Evolutionary conservation across 768 basidiomycete genomes (phyloP).

Genomic region (Psilocybe azurescens): DNA sequence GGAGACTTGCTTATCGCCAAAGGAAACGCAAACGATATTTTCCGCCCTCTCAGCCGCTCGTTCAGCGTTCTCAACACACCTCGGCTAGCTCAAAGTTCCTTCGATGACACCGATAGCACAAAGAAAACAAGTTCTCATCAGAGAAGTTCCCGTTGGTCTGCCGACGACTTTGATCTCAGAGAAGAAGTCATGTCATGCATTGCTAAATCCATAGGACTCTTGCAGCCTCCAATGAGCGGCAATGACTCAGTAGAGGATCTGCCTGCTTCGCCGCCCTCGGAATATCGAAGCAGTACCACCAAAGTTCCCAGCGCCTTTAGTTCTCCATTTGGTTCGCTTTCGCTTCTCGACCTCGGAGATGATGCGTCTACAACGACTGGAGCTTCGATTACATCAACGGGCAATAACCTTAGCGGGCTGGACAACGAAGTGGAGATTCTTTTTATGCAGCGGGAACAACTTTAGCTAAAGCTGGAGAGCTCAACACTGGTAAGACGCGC

Average conservation of each 20-base stretch:
- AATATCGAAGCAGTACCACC: constrained; percentile 38
- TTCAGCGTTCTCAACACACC: constrained; percentile 59
- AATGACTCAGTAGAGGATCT: constrained; percentile 70
- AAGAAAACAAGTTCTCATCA: constrained; percentile 16
- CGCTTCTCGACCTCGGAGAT: constrained; percentile 73
- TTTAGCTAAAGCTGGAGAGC: constrained; percentile 88
- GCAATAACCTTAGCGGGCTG: constrained; percentile 76
- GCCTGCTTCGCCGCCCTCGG: constrained; percentile 58
- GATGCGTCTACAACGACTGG: constrained; percentile 72
- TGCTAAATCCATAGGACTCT: constrained; percentile 93
- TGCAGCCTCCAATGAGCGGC: constrained; percentile 83
- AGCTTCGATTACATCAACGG: constrained; percentile 54
- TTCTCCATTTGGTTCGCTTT: constrained; percentile 77
- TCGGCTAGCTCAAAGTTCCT: constrained; percentile 36
- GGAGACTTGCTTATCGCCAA: constrained; percentile 76
- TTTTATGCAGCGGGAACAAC: constrained; percentile 89
- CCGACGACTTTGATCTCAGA: constrained; percentile 88
- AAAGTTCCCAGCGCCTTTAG: constrained; percentile 46
- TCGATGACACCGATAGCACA: constrained; percentile 32
- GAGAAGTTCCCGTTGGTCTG: constrained; percentile 35
- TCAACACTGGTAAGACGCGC: constrained; percentile 69
- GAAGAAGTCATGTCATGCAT: constrained; percentile 98
- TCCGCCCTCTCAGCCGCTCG: constrained; percentile 50
- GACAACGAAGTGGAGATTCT: constrained; percentile 98
- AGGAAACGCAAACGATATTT: constrained; percentile 49